A percentile compares a stretch with the other conserved stretches of the same genome.
phyloP scores from a whole-genome alignment of 805 yeast species.

The Suhomyces sp. region DNA sequence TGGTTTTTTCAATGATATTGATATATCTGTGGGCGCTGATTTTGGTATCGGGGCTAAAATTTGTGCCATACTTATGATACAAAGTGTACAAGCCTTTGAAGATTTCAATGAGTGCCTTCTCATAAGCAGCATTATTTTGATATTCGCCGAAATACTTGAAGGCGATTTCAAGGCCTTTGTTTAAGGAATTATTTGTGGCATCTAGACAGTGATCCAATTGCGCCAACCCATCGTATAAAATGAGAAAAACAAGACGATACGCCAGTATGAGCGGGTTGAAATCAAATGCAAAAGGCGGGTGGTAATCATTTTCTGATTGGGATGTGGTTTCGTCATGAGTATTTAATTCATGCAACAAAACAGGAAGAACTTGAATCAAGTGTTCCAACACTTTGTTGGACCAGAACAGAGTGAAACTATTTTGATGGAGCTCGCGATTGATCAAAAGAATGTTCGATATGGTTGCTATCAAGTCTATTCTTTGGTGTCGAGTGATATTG shows the following conservation, averaged over 20 bases:
- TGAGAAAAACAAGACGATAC: slow-evolving; percentile 23
- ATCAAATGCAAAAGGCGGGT: neutral
- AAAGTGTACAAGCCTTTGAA: slow-evolving; percentile 25
- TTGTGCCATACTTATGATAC: slow-evolving; percentile 17
- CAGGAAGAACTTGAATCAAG: slow-evolving; percentile 2
- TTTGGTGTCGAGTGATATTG: slow-evolving; percentile 4
- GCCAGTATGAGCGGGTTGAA: slow-evolving; percentile 18
- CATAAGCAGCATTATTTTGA: slow-evolving; percentile 6
- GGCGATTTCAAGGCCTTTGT: slow-evolving; percentile 12
- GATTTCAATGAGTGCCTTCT: slow-evolving; percentile 15
- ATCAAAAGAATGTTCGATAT: slow-evolving; percentile 25
- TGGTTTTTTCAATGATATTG: neutral
- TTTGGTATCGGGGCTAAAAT: neutral
- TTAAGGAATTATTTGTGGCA: slow-evolving; percentile 12
- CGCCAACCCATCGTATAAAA: slow-evolving; percentile 20
- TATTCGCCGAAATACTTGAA: slow-evolving; percentile 5
- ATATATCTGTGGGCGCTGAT: neutral
- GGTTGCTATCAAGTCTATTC: slow-evolving; percentile 18
- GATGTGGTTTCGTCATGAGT: neutral
- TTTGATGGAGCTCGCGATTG: slow-evolving; percentile 19
- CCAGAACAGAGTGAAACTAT: slow-evolving; percentile 18
- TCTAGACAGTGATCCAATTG: slow-evolving; percentile 6
- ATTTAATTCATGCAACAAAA: slow-evolving; percentile 3
- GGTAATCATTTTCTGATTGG: too few species aligned
- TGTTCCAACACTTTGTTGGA: slow-evolving; percentile 11